Evolutionary conservation across 192 early-diverging fungal species (phyloP).

Genomic region (Physocladia obscura): DNA sequence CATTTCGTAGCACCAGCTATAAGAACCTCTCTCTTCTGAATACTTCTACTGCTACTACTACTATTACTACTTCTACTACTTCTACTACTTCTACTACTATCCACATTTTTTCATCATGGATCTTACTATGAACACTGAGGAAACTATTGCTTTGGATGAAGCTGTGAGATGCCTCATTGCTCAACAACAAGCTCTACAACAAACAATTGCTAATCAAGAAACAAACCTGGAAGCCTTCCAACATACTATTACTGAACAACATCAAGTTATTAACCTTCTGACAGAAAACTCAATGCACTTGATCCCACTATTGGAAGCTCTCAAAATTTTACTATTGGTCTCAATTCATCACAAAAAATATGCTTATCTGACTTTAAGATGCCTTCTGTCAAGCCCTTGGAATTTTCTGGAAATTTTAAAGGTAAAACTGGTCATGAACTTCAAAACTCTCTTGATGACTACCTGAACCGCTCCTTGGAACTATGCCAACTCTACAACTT

Average conservation of each 20-base stretch:
- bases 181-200: neutral
- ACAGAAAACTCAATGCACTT: neutral
- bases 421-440: no score
- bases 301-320: neutral
- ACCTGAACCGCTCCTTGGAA: no score
- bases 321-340: neutral
- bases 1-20: constrained; percentile 7
- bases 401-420: no score
- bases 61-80: neutral
- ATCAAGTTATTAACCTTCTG: neutral
- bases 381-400: no score
- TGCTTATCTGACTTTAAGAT: no score
- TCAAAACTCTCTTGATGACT: no score
- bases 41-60: neutral
- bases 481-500: no score
- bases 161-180: neutral
- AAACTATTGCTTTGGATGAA: neutral
- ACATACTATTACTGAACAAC: neutral
- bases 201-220: neutral
- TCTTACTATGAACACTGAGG: neutral
- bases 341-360: neutral
- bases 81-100: neutral
- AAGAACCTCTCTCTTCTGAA: neutral
- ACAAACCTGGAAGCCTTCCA: neutral
- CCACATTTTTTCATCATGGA: neutral